phyloP scores from a whole-genome alignment of 139 green algal species.

The Dunaliella sp. region DNA sequence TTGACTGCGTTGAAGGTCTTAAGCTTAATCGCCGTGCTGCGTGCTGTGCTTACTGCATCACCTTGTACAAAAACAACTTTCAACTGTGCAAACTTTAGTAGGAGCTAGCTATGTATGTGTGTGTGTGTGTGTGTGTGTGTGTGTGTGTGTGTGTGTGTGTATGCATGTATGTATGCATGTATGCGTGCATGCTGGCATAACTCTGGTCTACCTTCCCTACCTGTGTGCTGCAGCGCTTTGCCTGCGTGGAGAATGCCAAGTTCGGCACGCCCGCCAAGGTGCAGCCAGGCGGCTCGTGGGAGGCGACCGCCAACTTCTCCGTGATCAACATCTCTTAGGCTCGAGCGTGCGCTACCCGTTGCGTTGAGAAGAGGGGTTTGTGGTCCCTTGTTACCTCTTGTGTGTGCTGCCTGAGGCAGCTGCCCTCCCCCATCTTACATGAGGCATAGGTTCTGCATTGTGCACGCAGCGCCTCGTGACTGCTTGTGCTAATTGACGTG shows the following conservation, averaged over 20 bases:
- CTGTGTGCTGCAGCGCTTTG: slow-evolving; percentile 70
- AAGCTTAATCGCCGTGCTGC: too few species aligned
- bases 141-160: too few species aligned
- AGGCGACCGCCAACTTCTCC: slow-evolving; percentile 43
- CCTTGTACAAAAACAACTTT: too few species aligned
- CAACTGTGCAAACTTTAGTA: too few species aligned
- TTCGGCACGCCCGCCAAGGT: slow-evolving; percentile 54
- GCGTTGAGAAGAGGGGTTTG: background rate
- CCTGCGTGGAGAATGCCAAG: slow-evolving; percentile 83
- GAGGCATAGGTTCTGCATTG: background rate
- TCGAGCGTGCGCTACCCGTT: background rate
- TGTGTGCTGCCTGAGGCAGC: background rate
- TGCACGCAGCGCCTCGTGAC: background rate
- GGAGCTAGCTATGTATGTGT: too few species aligned
- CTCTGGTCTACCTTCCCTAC: too few species aligned
- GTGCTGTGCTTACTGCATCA: too few species aligned
- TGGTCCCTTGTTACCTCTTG: background rate
- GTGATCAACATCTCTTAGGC: slow-evolving; percentile 40
- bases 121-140: too few species aligned
- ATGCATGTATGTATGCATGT: too few species aligned
- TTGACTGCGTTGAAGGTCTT: too few species aligned
- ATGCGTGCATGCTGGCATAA: too few species aligned
- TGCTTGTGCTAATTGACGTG: background rate
- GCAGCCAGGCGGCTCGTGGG: slow-evolving; percentile 61
- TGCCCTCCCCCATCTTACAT: background rate